Evolutionary conservation across 768 basidiomycete genomes (phyloP).

Genomic region (Polyporus arcularius): DNA sequence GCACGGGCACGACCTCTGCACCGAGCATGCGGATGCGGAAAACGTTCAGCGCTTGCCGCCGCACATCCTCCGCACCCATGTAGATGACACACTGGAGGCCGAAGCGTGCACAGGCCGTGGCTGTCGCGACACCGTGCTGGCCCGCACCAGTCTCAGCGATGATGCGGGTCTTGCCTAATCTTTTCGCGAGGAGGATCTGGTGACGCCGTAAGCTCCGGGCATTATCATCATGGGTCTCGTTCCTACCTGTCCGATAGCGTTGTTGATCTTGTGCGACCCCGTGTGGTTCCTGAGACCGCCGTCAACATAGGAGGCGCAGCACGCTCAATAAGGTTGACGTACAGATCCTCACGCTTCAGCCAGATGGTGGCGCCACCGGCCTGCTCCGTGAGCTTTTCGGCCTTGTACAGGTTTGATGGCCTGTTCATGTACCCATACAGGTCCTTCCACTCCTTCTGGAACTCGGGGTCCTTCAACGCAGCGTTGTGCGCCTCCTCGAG

Average conservation of each 20-base stretch:
- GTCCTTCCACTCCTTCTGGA: slow-evolving; percentile 89
- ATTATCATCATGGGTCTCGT: background rate
- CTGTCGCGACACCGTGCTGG: slow-evolving; percentile 98
- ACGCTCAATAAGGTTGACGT: slow-evolving; percentile 28
- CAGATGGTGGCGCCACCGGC: slow-evolving; percentile 95
- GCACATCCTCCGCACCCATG: slow-evolving; percentile 98
- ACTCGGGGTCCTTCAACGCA: slow-evolving; percentile 85
- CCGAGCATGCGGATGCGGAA: slow-evolving; percentile 99
- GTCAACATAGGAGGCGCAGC: slow-evolving; percentile 3
- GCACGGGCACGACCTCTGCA: slow-evolving; percentile 89
- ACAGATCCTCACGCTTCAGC: slow-evolving; percentile 96
- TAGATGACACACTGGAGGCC: slow-evolving; percentile 94
- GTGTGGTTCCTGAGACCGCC: slow-evolving; percentile 78
- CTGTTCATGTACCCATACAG: slow-evolving; percentile 94
- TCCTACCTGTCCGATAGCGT: slow-evolving; percentile 90
- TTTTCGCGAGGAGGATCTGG: slow-evolving; percentile 89
- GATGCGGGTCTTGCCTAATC: slow-evolving; percentile 94
- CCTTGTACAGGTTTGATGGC: slow-evolving; percentile 88
- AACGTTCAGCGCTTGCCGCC: slow-evolving; percentile 94
- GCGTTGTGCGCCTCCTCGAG: slow-evolving; percentile 88
- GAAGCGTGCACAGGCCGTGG: slow-evolving; percentile 96
- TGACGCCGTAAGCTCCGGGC: background rate
- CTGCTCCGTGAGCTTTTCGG: slow-evolving; percentile 86
- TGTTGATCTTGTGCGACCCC: slow-evolving; percentile 99
- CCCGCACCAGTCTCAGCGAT: slow-evolving; percentile 99